phyloP scores from a whole-genome alignment of 371 early-diverging fungal genomes.

The Mortierella sp. region DNA sequence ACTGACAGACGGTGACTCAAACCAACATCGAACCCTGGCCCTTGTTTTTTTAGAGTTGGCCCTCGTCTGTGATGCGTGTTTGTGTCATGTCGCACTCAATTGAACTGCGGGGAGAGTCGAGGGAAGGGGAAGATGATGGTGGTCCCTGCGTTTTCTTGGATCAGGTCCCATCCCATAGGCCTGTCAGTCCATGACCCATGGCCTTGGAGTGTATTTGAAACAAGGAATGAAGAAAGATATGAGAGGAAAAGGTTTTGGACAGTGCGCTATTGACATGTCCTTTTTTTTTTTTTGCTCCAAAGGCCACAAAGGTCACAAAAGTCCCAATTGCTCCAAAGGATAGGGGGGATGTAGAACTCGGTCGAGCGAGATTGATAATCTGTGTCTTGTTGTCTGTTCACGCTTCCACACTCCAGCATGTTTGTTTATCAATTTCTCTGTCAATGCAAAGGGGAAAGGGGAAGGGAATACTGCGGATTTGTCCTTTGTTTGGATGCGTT shows the following conservation, averaged over 20 bases:
- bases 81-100: not conserved
- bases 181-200: not conserved
- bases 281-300: not conserved
- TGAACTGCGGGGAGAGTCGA: constrained; percentile 4
- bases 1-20: constrained; percentile 6
- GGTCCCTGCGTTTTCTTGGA: not conserved
- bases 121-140: not conserved
- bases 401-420: no score
- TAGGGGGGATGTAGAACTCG: not conserved
- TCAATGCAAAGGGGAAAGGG: no score
- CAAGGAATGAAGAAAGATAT: not conserved
- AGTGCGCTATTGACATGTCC: not conserved
- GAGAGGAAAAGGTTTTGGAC: not conserved
- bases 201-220: not conserved
- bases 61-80: not conserved
- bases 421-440: no score
- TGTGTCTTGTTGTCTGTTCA: no score
- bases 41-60: not conserved
- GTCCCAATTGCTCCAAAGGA: not conserved
- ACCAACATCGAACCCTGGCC: not conserved
- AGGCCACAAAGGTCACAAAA: no score
- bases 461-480: no score
- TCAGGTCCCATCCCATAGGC: no score
- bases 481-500: no score
- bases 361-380: no score